Base-by-base conservation (phyloP, 306 rosid genomes). In the Prunus salicina region DNA sequence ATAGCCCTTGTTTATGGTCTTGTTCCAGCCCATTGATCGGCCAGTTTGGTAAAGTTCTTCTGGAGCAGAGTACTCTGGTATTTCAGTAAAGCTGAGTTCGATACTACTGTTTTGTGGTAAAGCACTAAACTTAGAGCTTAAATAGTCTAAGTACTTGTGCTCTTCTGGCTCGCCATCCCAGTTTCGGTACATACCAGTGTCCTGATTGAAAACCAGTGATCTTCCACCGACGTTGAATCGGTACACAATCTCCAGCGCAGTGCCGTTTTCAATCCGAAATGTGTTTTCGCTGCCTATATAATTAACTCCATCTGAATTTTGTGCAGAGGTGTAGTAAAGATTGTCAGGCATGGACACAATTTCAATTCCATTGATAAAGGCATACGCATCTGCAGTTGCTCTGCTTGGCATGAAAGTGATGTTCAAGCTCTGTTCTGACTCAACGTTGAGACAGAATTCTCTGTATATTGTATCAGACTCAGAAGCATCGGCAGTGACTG, bases 321-420 rank as follows among this genome's bases (percentile, higher is more conserved):
- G n/a, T 2, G 22, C 11, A 0, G 12, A 3, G n/a, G 64, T 45
- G 76, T 86, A 85, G 75, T 89, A 93, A 2, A 93, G 89, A 41
- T 83, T 24, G 15, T 64, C 16, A 1, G 98, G 98, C 96, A 91
- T 89, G 64, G 98, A 91, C 1, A 93, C 50, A 1, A 93, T 69
- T 61, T 93, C 96, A 18, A 93, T 91, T 70, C 93, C 97, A 13
- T 91, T 93, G 20, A 93, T 50, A 64, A 93, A 93, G 50, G 88
- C 97, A 47, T 79, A 89, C 0, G 84, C 72, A 12, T 78, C 84
- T 14, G 32, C 3, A 30, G 6, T 75, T 53, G 52, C 60, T 46
- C 69, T 65, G 68, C 49, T 67, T 19, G 94, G 90, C 12, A 28
- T 71, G 78, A 91, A 89, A 14, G 77, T 78, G 22, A 93, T 72